A percentile compares a stretch with the other conserved stretches of the same genome.
Conservation (phyloP, 192 early-diverging fungal species). For the Entomortierella beljakovae region DNA sequence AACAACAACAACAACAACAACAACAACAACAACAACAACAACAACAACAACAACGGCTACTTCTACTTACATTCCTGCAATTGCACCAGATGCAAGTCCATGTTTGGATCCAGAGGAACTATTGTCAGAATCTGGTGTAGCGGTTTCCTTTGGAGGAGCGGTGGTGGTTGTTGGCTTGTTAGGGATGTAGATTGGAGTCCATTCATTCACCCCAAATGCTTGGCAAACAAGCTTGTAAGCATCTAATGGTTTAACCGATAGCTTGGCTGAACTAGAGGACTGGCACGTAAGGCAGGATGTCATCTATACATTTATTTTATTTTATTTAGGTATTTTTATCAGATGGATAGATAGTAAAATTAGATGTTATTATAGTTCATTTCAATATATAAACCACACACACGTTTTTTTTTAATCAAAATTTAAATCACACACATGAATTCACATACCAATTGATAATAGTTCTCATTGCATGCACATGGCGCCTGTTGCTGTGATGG, state of each 20-base stretch:
- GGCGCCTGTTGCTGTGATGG: conserved; percentile 8
- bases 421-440: no score
- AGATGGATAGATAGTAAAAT: not conserved
- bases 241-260: conserved; percentile 1
- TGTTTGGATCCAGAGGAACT: conserved; percentile 1
- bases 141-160: not conserved
- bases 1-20: no score
- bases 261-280: not conserved
- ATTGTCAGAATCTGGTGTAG: not conserved
- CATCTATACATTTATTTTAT: not conserved
- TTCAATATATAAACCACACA: no score
- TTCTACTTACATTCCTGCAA: conserved; percentile 34
- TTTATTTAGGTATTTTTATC: not conserved
- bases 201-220: not conserved
- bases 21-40: no score
- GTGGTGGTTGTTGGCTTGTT: not conserved
- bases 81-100: conserved; percentile 34
- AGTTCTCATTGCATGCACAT: conserved; percentile 37
- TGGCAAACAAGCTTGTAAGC: conserved; percentile 15
- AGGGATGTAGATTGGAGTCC: conserved; percentile 7
- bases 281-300: conserved; percentile 7
- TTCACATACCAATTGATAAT: conserved; percentile 22
- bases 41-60: not conserved
- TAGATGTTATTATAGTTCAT: no score
- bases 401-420: no score